These are phyloP conservation scores for Pseudoscleropodium purum DNA, from an alignment of 225 moss, liverwort and hornwort genomes.

Conservation along the genomic window DNA sequence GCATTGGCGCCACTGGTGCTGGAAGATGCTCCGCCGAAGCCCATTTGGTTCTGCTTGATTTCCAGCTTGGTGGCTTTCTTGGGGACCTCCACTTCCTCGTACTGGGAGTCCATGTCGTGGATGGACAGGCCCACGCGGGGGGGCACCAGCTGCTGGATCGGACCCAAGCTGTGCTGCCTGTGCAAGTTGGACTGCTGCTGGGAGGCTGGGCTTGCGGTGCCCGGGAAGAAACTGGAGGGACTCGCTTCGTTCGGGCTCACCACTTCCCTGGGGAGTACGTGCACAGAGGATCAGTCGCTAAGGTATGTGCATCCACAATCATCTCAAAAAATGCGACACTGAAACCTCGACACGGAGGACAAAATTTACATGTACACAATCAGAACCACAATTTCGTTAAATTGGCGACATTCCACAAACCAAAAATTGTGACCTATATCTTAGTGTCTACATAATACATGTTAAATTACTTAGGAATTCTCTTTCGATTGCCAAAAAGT, in stretches of 20 bases:
- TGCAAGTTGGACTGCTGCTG: constrained; percentile 37
- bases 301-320: background rate
- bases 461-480: background rate
- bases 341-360: background rate
- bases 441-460: background rate
- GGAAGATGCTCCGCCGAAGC: constrained; percentile 32
- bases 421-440: background rate
- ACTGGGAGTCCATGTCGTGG: constrained; percentile 36
- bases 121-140: constrained; percentile 15
- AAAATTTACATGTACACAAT: background rate
- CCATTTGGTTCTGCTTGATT: constrained; percentile 14
- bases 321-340: background rate
- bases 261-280: constrained; percentile 14
- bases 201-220: background rate
- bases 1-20: constrained; percentile 28
- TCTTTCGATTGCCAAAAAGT: background rate
- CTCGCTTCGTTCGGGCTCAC: constrained; percentile 38
- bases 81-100: constrained; percentile 12
- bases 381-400: background rate
- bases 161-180: constrained; percentile 6
- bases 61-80: constrained; percentile 44
- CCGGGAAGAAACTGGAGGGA: constrained; percentile 41
- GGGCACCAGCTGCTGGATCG: constrained; percentile 23
- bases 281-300: background rate
- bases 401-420: background rate